Percentiles rank a stretch among this genome's conserved stretches.
Conservation (phyloP, 345 rosid species). For the Kernera saxatilis region DNA sequence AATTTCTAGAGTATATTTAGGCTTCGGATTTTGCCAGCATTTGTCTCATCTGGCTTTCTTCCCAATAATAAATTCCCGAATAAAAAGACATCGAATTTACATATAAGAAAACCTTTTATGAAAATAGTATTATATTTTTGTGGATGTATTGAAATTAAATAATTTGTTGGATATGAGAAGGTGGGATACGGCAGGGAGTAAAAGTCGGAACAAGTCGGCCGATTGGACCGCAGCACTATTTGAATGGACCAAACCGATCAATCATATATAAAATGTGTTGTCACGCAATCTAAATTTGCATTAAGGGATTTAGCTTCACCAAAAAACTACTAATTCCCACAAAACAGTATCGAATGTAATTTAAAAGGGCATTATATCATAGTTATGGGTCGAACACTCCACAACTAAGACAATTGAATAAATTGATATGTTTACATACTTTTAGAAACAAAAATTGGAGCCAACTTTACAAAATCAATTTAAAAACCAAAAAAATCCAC, state of each 20-base stretch:
- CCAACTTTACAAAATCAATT: no score
- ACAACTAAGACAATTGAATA: no score
- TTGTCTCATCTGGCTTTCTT: not conserved
- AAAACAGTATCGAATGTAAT: not conserved
- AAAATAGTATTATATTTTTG: not conserved
- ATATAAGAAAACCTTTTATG: not conserved
- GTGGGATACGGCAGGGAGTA: slow-evolving; percentile 21
- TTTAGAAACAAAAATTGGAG: no score
- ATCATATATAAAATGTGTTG: not conserved
- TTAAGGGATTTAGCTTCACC: not conserved
- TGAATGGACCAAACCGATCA: slow-evolving; percentile 2
- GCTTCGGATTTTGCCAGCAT: not conserved
- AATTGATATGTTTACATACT: no score
- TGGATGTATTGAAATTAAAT: not conserved
- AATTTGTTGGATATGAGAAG: not conserved
- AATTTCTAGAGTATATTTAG: not conserved
- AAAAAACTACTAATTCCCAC: not conserved
- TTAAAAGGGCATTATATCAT: not conserved
- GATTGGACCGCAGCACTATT: slow-evolving; percentile 30
- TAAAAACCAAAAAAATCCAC: no score
- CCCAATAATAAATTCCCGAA: not conserved
- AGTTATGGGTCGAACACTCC: not conserved
- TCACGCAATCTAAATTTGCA: slow-evolving; percentile 14
- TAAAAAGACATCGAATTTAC: not conserved
- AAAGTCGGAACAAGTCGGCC: slow-evolving; percentile 18